phyloP scores from a whole-genome alignment of 169 alveolate species.

The Cyclospora cayetanensis region DNA sequence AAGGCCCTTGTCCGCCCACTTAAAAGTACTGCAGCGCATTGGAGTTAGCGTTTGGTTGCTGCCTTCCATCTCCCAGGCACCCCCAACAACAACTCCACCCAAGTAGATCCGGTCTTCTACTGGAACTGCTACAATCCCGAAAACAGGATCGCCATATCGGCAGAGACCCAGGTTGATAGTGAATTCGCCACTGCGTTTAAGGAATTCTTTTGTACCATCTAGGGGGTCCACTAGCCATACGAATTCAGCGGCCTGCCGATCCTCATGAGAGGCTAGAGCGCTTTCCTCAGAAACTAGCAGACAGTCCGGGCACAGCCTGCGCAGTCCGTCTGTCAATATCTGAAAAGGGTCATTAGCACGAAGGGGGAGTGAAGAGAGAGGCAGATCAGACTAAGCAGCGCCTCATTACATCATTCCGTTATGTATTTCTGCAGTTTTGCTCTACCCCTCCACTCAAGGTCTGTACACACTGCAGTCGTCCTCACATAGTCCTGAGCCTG shows the following conservation, averaged over 20 bases:
- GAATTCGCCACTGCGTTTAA: constrained; percentile 76
- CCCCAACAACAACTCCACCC: constrained; percentile 67
- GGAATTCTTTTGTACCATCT: constrained; percentile 80
- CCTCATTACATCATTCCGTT: not conserved
- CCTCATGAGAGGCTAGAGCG: constrained; percentile 25
- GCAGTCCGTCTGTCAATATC: not conserved
- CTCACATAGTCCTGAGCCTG: no score
- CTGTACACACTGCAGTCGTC: no score
- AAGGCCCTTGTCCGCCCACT: constrained; percentile 3
- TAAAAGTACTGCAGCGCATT: not conserved
- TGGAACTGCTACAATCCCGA: constrained; percentile 78
- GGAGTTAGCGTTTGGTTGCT: not conserved
- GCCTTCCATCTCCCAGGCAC: not conserved
- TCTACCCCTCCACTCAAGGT: no score
- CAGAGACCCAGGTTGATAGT: constrained; percentile 77
- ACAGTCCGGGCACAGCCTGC: not conserved
- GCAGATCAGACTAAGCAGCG: not conserved
- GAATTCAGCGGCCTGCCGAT: constrained; percentile 39
- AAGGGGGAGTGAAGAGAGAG: not conserved
- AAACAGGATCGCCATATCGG: constrained; percentile 59
- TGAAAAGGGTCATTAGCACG: not conserved
- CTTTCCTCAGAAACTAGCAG: constrained; percentile 3
- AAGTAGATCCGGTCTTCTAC: constrained; percentile 49
- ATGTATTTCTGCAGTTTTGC: not conserved
- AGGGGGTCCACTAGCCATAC: constrained; percentile 79